A percentile compares a stretch with the other conserved stretches of the same genome.
Conservation (phyloP, 2,329 filamentous ascomycete species). For the Corinectria fuckeliana region DNA sequence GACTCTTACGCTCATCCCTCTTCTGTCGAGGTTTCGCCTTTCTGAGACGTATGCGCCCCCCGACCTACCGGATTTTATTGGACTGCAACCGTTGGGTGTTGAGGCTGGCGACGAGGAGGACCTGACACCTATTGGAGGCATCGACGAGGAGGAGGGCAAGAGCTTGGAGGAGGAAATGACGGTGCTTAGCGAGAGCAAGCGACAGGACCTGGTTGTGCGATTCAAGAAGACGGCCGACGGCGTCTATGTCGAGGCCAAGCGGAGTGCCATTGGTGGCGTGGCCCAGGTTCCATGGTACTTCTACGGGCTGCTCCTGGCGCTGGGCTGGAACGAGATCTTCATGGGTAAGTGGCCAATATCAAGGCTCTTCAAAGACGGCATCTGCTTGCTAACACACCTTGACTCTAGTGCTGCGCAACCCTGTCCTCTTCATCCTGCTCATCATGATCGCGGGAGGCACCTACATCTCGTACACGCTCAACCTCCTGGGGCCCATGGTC, state of each 20-base stretch:
- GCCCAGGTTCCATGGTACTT: constrained; percentile 95
- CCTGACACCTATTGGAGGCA: constrained; percentile 83
- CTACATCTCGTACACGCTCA: constrained; percentile 91
- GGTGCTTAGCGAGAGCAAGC: constrained; percentile 87
- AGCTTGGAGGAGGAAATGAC: constrained; percentile 96
- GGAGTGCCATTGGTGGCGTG: constrained; percentile 93
- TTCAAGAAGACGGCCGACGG: constrained; percentile 99
- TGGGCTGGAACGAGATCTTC: constrained; percentile 99
- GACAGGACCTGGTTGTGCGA: constrained; percentile 87
- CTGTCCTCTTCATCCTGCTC: constrained; percentile 88
- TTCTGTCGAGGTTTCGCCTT: constrained; percentile 84
- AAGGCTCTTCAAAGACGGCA: background rate
- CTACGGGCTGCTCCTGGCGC: constrained; percentile 83
- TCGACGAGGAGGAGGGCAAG: constrained; percentile 94
- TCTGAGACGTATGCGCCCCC: constrained; percentile 76
- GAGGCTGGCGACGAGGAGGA: constrained; percentile 90
- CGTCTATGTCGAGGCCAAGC: constrained; percentile 97
- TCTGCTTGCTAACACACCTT: constrained; percentile 15
- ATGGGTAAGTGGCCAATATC: constrained; percentile 70
- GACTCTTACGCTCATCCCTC: constrained; percentile 87
- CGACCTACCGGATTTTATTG: constrained; percentile 85
- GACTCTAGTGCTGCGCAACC: constrained; percentile 83
- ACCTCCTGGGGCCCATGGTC: constrained; percentile 93
- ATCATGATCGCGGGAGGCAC: constrained; percentile 77
- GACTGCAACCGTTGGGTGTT: constrained; percentile 74